Base-by-base conservation (phyloP, 2,329 filamentous ascomycete species). In the Paecilomyces formosus region DNA sequence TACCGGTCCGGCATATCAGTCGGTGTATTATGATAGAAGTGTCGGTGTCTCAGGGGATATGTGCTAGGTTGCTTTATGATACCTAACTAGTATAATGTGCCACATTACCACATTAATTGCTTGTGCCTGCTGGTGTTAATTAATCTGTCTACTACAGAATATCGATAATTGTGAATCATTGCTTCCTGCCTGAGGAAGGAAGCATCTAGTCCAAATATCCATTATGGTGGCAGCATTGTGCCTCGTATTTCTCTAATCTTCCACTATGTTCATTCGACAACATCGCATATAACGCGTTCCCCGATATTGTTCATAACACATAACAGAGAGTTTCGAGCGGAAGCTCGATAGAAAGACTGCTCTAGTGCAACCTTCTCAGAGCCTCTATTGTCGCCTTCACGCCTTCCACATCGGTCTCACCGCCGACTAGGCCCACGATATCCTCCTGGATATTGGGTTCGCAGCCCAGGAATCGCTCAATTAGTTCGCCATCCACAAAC, bases 401-500 rank as follows among this genome's bases (percentile, higher is more conserved):
- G 83, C 62, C 57, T 78, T 88, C 63, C 81, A 80, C 54, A 78
- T 85, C 71, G 78, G 85, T 55, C 83, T 77, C 57, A 75, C 71
- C 64, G 76, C 77, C 73, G 58, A 85, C 64, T 1, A 79, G 79
- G 21, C 76, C 68, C 7, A 82, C 76, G 58, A 85, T 80, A 64
- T 79, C 77, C 60, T 78, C 75, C 68, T 87, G 84, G 60, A 81
- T 66, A 4, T 78, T 77, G 57, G 87, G 85, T 53, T 83, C 79
- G 62, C 89, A 78, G 62, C 92, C 87, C 64, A 97, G 73, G 69
- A 97, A 97, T 55, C 85, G 76, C 75, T 97, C 93, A 12, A 99
- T 81, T 66, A 97, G 79, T 71, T 97, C 93, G 0, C 93, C 94
- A 68, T 99, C 94, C 12, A 99, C 84, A 67, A 97, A 97, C 1